Base-by-base conservation (phyloP, 192 early-diverging fungal species). In the Coemansia sp. region DNA sequence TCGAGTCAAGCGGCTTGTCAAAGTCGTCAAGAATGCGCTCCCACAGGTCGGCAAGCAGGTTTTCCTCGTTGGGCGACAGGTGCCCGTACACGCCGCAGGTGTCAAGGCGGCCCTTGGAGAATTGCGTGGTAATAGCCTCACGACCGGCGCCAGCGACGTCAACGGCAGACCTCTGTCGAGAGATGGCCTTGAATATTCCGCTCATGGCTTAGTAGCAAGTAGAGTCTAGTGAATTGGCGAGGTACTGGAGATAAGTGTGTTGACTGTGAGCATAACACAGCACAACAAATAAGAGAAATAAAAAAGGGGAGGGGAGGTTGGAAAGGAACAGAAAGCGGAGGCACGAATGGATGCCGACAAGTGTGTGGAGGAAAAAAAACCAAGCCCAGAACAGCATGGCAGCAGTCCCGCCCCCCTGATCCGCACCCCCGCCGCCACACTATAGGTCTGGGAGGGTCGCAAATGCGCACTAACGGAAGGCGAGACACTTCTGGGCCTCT, bases 81-180 rank as follows among this genome's bases (percentile, higher is more conserved):
- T 76, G 67, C 61, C 47, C 40, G 44, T 65, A 82, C 18, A 69
- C 64, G 9, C 79, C 79, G 58, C 67, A 59, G 11, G 59, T 75
- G 58, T 82, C 74, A 22, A 82, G 67, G 8, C 74, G 73, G 4
- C 79, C 74, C 53, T 82, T 82, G 67, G 65, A 52, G 47, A 76
- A 82, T 70, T 82, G 79, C 58, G 79, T 73, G 1, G 68, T 73
- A 40, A 82, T 76, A 34, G 79, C 56, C 61, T 82, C 79, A 16
- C 70, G 73, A 0, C 68, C 70, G 8, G 47, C 61, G 11, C 71
- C 68, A 12, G 67, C 73, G 12, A 82, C 67, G 32, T 78, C 76
- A 12, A 73, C 67, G 10, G 49, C 52, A 34, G 76, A 78, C 47
- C 67, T 43, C 65, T 82, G 79, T 45, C 79, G 55, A 10, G 79